Base-by-base conservation (phyloP, 1,139 yeast genomes). In the Sugiyamaella paludigena region DNA sequence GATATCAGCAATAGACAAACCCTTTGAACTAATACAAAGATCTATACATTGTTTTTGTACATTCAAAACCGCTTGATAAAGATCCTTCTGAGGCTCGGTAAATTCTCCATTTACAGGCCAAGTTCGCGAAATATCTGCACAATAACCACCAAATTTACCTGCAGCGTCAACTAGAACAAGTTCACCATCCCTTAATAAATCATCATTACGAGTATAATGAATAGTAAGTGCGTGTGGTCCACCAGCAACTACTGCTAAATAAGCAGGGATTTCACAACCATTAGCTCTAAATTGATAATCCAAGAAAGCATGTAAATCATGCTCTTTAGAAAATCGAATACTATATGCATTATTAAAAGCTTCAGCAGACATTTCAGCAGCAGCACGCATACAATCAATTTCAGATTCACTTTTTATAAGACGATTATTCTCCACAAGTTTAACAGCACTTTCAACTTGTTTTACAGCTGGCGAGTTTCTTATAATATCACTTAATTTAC, bases 161-260 rank as follows among this genome's bases (percentile, higher is more conserved):
- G 96, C 95, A 2, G 98, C 98, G 68, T 94, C 99, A 5, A 92
- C 88, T 44, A 92, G 78, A 7, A 91, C 96, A 74, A 89, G 70
- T 54, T 92, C 98, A 56, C 83, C 89, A 41, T 77, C 75, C 51
- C 77, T 77, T 51, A 91, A 73, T 27, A 84, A 68, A 64, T 87
- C 95, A 65, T 91, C 95, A 62, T 91, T 91, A 53, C 95, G 74
- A 0, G 95, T 89, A 65, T 91, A 91, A 66, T 91, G 98, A 52
- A 92, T 88, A 36, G 92, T 84, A 39, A 89, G 71, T 0, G 96
- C 88, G 64, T 89, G 89, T 24, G 77, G 56, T 3, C 98, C 98
- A 37, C 96, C 86, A 1, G 98, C 99, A 7, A 94, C 95, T 8
- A 94, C 99, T 0, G 99, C 98, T 29, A 91, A 79, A 63, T 94